Base-by-base conservation (phyloP, 78 protist species). In the Emiliania huxleyi region DNA sequence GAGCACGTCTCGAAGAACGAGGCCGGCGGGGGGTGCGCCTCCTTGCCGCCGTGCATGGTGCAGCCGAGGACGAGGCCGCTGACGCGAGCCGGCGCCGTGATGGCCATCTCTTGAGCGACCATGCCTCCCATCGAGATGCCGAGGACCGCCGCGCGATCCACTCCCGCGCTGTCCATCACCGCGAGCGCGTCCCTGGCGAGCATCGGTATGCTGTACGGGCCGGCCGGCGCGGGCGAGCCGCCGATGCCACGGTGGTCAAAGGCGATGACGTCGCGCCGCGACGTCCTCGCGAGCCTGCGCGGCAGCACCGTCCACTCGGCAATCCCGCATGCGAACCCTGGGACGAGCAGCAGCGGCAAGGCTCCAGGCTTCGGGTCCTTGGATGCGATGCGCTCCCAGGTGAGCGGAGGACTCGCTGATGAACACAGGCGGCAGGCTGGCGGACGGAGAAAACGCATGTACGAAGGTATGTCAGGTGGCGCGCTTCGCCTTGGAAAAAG, bases 211-310 rank as follows among this genome's bases (percentile, higher is more conserved):
- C 44, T 73, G 43, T 5, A 73, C 37, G 44, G 11, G 22, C 43
- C 18, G 44, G 5, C 44, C 44, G 83, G 42, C 4, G 83, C 37
- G 18, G 37, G 23, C 37, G 83, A 73, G 33, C 15, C 83, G 18
- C 83, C 83, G 83, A 73, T 35, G 83, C 83, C 83, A 42, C 37
- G 83, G 83, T 73, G 37, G 83, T 73, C 83, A 18, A 73, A 73
- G 83, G n/a, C 33, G 75, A 69, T 4, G 75, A 69, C 75, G 38
- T 19, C 38, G 38, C 37, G 37, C 33, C 37, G 37, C 37, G 37
- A 26, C 33, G 33, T 4, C 12, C 38, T 4, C n/a, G 75, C 75
- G 38, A 69, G 75, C 37, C 11, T 15, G 75, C 75, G 75, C 3
- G 75, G 75, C 37, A 69, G 75, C 75, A 15, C 33, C 33, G 33